Base-by-base conservation (phyloP, 768 basidiomycete genomes). In the Termitomyces heimii region DNA sequence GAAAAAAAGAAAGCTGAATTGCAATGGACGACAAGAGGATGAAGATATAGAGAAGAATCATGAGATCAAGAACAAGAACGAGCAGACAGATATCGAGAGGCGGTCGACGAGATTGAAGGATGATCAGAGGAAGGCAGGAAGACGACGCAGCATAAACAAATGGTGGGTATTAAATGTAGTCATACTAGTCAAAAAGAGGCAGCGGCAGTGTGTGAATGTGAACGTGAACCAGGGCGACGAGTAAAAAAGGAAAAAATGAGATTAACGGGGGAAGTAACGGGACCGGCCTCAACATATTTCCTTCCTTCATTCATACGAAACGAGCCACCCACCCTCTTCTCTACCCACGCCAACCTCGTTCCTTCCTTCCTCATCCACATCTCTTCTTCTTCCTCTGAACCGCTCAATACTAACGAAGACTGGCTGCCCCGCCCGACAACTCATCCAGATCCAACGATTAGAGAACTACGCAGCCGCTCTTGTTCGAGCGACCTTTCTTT, bases 401-500 rank as follows among this genome's bases (percentile, higher is more conserved):
- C 18, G 7, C 49, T 42, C 26, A 40, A 22, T 14, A 24, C 32
- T 24, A 9, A 51, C 35, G 8, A 43, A 54, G 22, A 22, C 51
- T 40, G 22, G 31, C 51, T 40, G 22, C 20, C 10, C 28, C 10
- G 20, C 39, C 26, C 22, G 4, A 35, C 20, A 2, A 13, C 24
- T 49, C 35, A 52, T n/a, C 50, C 4, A 52, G 10, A 18, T n/a
- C 26, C 37, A 12, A 4, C 2, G 18, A 40, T 53, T 59, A 55
- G 51, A 65, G 54, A 48, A 64, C 53, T 43, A 66, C 29, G 51
- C 63, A 62, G 12, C 58, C 55, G 43, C 61, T 26, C 50, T 62
- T 61, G 51, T 46, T 56, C 13, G 58, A 55, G 42, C 60, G 55
- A 48, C 57, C 46, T 51, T 62, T 65, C 60, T 62, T 64, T 28